phyloP scores from a whole-genome alignment of 179 eudicot species.

The Camellia oleifera region DNA sequence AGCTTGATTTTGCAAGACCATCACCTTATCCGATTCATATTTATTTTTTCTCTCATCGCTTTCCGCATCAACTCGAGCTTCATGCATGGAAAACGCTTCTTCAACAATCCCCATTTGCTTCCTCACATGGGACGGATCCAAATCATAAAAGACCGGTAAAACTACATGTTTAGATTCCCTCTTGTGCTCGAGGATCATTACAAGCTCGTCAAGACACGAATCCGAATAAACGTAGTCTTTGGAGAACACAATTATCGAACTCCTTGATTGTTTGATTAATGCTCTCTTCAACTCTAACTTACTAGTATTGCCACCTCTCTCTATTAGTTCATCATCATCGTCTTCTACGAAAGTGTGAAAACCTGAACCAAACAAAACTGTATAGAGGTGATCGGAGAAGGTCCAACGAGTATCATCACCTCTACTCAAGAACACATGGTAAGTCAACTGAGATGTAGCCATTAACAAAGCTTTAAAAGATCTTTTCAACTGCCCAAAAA shows the following conservation, averaged over 20 bases:
- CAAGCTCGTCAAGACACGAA: no score
- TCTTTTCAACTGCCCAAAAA: no score
- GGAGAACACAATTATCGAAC: no score
- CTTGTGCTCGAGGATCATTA: not conserved
- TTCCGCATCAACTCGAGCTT: not conserved
- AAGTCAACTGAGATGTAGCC: no score
- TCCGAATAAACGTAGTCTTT: no score
- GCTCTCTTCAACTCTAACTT: no score
- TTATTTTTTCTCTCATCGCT: not conserved
- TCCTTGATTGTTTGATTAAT: no score
- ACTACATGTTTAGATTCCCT: not conserved
- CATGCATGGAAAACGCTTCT: not conserved
- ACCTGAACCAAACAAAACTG: no score
- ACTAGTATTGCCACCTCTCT: not conserved
- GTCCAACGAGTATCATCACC: slow-evolving; percentile 6
- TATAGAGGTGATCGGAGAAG: not conserved
- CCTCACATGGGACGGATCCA: not conserved
- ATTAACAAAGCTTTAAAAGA: no score
- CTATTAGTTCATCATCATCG: no score
- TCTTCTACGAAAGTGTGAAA: no score
- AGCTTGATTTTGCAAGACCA: no score
- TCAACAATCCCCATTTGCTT: not conserved
- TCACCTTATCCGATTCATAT: not conserved
- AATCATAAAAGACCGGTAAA: slow-evolving; percentile 11
- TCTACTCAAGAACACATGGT: not conserved